Evolutionary conservation across 306 rosid species (phyloP), one percentile per base, ranked within the genome.

Genomic region (Quillaja saponaria): DNA sequence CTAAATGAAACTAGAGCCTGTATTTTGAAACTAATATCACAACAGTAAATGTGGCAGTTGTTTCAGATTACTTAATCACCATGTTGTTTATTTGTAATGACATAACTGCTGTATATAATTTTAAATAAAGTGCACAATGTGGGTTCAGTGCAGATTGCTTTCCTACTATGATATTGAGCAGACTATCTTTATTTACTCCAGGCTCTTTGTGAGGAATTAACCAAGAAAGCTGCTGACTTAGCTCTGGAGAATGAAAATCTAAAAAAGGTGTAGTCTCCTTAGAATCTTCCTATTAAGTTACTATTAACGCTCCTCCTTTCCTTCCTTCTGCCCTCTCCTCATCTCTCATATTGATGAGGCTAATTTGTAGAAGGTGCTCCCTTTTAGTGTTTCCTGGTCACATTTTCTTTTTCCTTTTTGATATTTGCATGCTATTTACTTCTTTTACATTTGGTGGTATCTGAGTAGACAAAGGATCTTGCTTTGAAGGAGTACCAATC

Each of bases 161-260:
- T 62, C 25, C 47, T 48, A 39, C 41, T 20, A 18, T 25, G 64
- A 49, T 61, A 50, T 66, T 63, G 12, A 63, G 58, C 40, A 38
- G 58, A 48, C 46, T 13, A 16, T 69, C 37, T n/a, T 63, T 59
- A 5, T 51, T 56, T 58, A 25, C 46, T 72, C 58, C 88, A 94
- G 99, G 97, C 90, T 72, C 81, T 94, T 8, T 87, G 90, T 65
- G 97, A 94, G 73, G 97, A 83, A 67, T 80, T 94, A 58, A 80
- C 81, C 34, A 82, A 50, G 70, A 87, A 90, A 69, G 96, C 99
- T 62, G 80, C 96, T 13, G 78, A 87, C 68, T 79, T 94, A 53
- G 77, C 71, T 3, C 44, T 34, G 80, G 97, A 94, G 84, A 94
- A 89, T 67, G 90, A 83, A 71, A 83, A 52, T 68, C 75, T 94